Percentiles rank a stretch among this genome's conserved stretches.
phyloP scores from a whole-genome alignment of 139 green algal species.

The Volvox reticuliferus region DNA sequence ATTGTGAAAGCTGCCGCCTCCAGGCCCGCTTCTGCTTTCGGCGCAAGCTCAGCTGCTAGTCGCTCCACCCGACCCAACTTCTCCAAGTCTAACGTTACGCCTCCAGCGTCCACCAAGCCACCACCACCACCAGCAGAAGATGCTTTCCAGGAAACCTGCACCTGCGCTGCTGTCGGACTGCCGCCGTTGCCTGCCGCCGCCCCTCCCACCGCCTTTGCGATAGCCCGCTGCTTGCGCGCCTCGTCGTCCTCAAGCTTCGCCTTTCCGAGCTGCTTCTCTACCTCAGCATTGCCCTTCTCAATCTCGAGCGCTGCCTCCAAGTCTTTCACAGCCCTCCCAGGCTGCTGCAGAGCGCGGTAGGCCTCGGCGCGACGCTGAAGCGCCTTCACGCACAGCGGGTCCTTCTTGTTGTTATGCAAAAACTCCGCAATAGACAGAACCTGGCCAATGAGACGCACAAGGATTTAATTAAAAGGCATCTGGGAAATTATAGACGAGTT shows the following conservation, averaged over 20 bases:
- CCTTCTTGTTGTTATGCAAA: conserved; percentile 66
- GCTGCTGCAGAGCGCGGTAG: conserved; percentile 66
- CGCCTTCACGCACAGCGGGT: conserved; percentile 77
- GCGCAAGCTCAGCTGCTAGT: conserved; percentile 47
- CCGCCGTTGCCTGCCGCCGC: background rate
- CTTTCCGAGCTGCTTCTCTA: conserved; percentile 40
- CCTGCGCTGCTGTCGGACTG: background rate
- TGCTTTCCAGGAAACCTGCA: background rate
- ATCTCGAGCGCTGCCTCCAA: conserved; percentile 54
- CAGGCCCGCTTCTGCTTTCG: background rate
- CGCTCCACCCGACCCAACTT: conserved; percentile 59
- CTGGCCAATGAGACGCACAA: conserved; percentile 37
- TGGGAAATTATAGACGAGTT: too few relatives aligned
- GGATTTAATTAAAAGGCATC: too few relatives aligned
- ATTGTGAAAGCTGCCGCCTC: background rate
- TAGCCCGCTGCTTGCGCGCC: conserved; percentile 40
- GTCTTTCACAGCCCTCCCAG: conserved; percentile 55
- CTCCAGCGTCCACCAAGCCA: background rate
- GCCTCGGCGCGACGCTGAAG: conserved; percentile 71
- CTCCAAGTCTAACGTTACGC: conserved; percentile 35
- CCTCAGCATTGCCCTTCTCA: conserved; percentile 48
- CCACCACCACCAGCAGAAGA: background rate
- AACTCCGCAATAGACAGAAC: conserved; percentile 77
- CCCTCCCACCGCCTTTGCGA: conserved; percentile 14
- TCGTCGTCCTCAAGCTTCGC: conserved; percentile 40